phyloP scores from a whole-genome alignment of 345 rosid species.

The Salix arbutifolia region DNA sequence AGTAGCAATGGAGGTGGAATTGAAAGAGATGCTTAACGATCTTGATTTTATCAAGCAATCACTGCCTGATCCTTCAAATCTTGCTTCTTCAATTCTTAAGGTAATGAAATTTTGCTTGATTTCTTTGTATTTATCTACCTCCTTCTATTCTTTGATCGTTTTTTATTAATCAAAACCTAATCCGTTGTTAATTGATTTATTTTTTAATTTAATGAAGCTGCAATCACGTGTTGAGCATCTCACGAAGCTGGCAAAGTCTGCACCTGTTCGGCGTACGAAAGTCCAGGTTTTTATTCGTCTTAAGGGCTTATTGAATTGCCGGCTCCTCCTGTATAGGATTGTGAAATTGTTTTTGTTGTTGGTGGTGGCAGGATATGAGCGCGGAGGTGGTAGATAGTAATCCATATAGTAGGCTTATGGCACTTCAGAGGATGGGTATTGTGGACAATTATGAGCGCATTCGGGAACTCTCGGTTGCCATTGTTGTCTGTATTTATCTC shows the following conservation, averaged over 20 bases:
- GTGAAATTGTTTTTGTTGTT: neutral
- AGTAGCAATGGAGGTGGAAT: slow-evolving; percentile 60
- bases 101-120: slow-evolving; percentile 21
- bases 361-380: slow-evolving; percentile 70
- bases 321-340: neutral
- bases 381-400: slow-evolving; percentile 94
- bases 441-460: slow-evolving; percentile 86
- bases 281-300: slow-evolving; percentile 47
- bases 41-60: slow-evolving; percentile 55
- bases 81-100: slow-evolving; percentile 47
- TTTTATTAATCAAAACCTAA: too few relatives aligned
- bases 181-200: neutral
- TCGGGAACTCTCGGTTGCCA: slow-evolving; percentile 86
- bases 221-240: slow-evolving; percentile 52
- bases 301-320: neutral
- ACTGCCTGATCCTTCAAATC: slow-evolving; percentile 48
- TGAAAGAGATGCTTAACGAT: slow-evolving; percentile 56
- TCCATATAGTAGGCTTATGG: slow-evolving; percentile 99
- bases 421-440: slow-evolving; percentile 97
- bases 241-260: slow-evolving; percentile 43
- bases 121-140: neutral
- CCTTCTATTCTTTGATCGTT: neutral
- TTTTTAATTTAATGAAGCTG: slow-evolving; percentile 38
- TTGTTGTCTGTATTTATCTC: slow-evolving; percentile 71
- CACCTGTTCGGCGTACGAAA: slow-evolving; percentile 60